Evolutionary conservation across 169 alveolate species (phyloP), one percentile per base, ranked within the genome.

Genomic region (Plasmodium adleri): DNA sequence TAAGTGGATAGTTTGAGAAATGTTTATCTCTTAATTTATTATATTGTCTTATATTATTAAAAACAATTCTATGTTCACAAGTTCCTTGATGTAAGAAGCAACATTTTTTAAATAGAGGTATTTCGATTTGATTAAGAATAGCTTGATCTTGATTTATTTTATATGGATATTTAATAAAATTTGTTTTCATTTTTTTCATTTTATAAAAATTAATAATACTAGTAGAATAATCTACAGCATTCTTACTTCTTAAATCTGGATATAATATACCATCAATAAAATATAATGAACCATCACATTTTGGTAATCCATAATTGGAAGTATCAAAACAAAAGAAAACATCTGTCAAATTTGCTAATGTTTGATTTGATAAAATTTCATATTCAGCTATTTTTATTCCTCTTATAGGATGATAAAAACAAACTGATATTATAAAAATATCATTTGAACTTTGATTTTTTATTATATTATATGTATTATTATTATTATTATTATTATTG

Each of bases 31-130:
- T 62, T 26, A 71, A 71, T 6, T 39, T 71, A 47, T 85, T 71
- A 54, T 85, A 72, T 26, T 76, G 64, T 26, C 97, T 72, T 17
- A 95, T 72, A 47, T 93, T 89, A 15, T 95, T 93, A 45, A 95
- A 88, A 75, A 95, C 88, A 32, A 95, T 52, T 64, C 97, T 62
- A 80, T 95, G 97, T 56, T 95, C 97, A 68, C 97, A 95, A 78
- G 95, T 97, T 9, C 97, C 97, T 64, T 95, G 94, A 72, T 95
- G 97, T 5, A 95, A 75, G 58, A 93, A 90, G 60, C 91, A 91
- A 4, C 97, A 95, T n/a, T 87, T 93, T 24, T 64, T 59, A 67
- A 93, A 95, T 45, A 95, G 50, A 3, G 96, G 96, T 26, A 95
- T 88, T 78, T 93, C 86, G 50, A 95, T 68, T 59, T 95, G 78